Evolutionary conservation across 805 yeast species (phyloP).

Genomic region (Candida montana): DNA sequence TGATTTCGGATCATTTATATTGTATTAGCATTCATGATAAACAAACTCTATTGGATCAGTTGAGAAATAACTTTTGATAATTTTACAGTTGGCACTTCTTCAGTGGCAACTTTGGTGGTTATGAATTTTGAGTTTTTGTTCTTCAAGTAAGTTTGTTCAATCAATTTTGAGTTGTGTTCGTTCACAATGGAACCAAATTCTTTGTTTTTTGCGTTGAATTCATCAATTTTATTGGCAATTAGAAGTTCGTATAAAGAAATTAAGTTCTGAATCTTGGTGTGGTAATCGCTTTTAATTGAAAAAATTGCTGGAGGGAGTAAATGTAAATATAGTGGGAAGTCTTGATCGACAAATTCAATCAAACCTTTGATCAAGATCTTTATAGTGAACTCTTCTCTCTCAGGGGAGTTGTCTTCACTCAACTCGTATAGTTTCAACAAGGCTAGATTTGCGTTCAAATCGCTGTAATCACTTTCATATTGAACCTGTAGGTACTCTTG

Average conservation of each 20-base stretch:
- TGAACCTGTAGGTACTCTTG: slow-evolving; percentile 41
- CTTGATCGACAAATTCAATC: slow-evolving; percentile 35
- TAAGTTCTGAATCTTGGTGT: slow-evolving; percentile 22
- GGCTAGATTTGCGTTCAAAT: slow-evolving; percentile 41
- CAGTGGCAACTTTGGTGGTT: slow-evolving; percentile 15
- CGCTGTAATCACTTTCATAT: slow-evolving; percentile 32
- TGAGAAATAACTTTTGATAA: slow-evolving; percentile 21
- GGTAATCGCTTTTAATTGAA: slow-evolving; percentile 20
- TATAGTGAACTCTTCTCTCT: slow-evolving; percentile 34
- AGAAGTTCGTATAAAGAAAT: slow-evolving; percentile 21
- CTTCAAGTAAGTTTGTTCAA: slow-evolving; percentile 15
- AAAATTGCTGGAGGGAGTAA: slow-evolving; percentile 38
- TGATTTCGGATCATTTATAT: too few species aligned
- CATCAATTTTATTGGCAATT: slow-evolving; percentile 18
- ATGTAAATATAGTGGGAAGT: slow-evolving; percentile 40
- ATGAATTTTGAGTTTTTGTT: slow-evolving; percentile 22
- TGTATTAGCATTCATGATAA: too few species aligned
- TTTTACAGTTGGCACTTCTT: slow-evolving; percentile 21
- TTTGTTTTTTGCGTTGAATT: slow-evolving; percentile 19
- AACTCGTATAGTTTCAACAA: slow-evolving; percentile 38
- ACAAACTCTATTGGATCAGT: slow-evolving; percentile 6
- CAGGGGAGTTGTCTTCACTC: slow-evolving; percentile 29
- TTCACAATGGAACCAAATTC: slow-evolving; percentile 17
- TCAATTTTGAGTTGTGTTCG: slow-evolving; percentile 12
- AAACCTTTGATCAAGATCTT: slow-evolving; percentile 38